phyloP scores from a whole-genome alignment of 1,139 yeast genomes.

The Citeromyces siamensis region DNA sequence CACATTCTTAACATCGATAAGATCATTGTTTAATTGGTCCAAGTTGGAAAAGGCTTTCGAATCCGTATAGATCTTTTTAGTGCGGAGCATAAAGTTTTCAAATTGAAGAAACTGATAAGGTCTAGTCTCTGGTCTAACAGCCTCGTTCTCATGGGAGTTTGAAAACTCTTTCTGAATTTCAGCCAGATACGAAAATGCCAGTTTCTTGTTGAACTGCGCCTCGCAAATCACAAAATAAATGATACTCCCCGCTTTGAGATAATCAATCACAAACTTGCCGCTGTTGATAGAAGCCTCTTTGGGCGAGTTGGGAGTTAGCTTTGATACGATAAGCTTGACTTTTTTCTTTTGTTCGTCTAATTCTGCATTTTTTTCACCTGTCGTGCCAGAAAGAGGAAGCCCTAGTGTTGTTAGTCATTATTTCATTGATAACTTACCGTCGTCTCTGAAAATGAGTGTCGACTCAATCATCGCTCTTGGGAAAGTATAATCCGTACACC shows the following conservation, averaged over 20 bases:
- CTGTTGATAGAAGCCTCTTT: conserved; percentile 80
- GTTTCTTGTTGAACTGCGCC: conserved; percentile 70
- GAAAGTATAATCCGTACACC: not conserved
- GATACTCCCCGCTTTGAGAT: conserved; percentile 49
- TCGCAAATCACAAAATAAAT: conserved; percentile 73
- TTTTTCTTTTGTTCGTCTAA: conserved; percentile 75
- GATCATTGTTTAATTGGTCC: conserved; percentile 75
- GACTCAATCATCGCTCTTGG: conserved; percentile 45
- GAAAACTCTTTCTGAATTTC: conserved; percentile 78
- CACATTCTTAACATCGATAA: conserved; percentile 87
- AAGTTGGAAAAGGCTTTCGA: conserved; percentile 83
- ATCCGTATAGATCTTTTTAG: conserved; percentile 82
- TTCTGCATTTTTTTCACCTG: conserved; percentile 60
- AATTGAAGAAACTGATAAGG: conserved; percentile 89
- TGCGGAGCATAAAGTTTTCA: conserved; percentile 72
- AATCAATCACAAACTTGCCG: conserved; percentile 66
- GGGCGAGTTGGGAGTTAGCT: conserved; percentile 73
- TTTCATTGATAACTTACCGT: conserved; percentile 36
- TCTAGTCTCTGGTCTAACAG: conserved; percentile 47
- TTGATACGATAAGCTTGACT: conserved; percentile 62
- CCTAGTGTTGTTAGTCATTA: conserved; percentile 27
- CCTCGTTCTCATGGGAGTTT: conserved; percentile 68
- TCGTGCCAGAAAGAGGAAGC: conserved; percentile 86
- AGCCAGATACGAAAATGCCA: conserved; percentile 77
- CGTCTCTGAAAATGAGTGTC: conserved; percentile 58